Conservation (phyloP, 1,284 basidiomycete species). For the Vanrija sp. region DNA sequence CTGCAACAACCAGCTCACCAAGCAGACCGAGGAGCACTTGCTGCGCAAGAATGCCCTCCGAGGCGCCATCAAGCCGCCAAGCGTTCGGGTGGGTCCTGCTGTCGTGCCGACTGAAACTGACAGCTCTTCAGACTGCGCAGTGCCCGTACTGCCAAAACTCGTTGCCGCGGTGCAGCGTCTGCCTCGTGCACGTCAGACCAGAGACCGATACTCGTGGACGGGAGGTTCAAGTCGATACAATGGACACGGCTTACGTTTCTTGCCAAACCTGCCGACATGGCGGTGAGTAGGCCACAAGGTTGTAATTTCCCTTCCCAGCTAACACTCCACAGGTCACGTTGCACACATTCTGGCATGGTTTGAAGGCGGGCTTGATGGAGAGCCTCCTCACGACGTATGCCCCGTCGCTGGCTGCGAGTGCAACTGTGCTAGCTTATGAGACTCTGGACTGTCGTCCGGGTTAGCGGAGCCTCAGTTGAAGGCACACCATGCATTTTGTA, state of each 20-base stretch:
- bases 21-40: constrained; percentile 31
- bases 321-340: constrained; percentile 36
- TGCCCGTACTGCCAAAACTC: constrained; percentile 41
- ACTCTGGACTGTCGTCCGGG: neutral
- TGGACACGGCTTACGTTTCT: constrained; percentile 43
- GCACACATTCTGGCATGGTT: constrained; percentile 45
- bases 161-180: constrained; percentile 44
- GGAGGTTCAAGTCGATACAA: constrained; percentile 24
- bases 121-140: constrained; percentile 22
- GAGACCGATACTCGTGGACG: constrained; percentile 9
- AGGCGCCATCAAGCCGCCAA: constrained; percentile 35
- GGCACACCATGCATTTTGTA: neutral
- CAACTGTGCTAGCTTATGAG: constrained; percentile 36
- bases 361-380: constrained; percentile 41
- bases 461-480: neutral
- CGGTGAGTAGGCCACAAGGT: constrained; percentile 26
- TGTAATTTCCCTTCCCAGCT: neutral
- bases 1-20: constrained; percentile 36
- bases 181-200: constrained; percentile 37
- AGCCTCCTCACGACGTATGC: constrained; percentile 38
- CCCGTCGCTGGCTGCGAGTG: constrained; percentile 46
- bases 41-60: constrained; percentile 37
- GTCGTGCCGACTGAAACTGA: too few relatives aligned
- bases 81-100: constrained; percentile 29
- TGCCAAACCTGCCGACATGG: constrained; percentile 49